Conservation (phyloP, 176 grass and related monocot species). For the Oryza longistaminata region DNA sequence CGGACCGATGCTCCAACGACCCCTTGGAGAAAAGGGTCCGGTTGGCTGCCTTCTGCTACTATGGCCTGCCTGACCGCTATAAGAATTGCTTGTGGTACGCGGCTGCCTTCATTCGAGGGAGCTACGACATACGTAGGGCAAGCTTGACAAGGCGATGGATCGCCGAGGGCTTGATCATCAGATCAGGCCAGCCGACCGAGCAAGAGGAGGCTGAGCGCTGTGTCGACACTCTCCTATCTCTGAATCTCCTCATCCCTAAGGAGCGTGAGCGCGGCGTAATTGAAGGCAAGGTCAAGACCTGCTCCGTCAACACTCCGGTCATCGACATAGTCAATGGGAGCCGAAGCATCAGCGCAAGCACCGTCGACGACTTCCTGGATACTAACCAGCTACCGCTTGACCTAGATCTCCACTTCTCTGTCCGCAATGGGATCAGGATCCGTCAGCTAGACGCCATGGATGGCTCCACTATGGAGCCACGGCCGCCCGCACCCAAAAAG, state of each 20-base stretch:
- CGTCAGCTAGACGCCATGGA: too few relatives aligned
- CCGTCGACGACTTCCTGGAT: neutral
- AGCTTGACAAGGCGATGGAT: conserved; percentile 20
- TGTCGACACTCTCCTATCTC: neutral
- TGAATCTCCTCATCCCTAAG: neutral
- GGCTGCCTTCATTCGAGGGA: neutral
- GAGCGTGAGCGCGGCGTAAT: neutral
- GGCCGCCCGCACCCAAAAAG: too few relatives aligned
- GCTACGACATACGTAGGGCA: neutral
- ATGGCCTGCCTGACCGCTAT: neutral
- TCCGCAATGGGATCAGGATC: conserved; percentile 14
- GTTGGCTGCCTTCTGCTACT: neutral
- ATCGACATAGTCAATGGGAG: neutral
- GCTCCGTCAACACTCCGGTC: neutral
- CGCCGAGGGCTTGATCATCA: neutral
- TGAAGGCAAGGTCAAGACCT: conserved; percentile 9
- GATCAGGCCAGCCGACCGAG: neutral
- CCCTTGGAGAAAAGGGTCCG: too few relatives aligned
- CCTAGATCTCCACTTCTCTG: conserved; percentile 1
- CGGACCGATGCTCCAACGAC: too few relatives aligned
- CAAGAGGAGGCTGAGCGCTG: too few relatives aligned
- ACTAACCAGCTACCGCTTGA: neutral
- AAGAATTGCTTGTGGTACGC: conserved; percentile 23
- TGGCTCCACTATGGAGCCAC: too few relatives aligned
- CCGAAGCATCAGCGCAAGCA: too few relatives aligned